These are phyloP conservation scores for Colletotrichum orbiculare DNA, from an alignment of 2,329 filamentous ascomycete species.

Conservation along the genomic window DNA sequence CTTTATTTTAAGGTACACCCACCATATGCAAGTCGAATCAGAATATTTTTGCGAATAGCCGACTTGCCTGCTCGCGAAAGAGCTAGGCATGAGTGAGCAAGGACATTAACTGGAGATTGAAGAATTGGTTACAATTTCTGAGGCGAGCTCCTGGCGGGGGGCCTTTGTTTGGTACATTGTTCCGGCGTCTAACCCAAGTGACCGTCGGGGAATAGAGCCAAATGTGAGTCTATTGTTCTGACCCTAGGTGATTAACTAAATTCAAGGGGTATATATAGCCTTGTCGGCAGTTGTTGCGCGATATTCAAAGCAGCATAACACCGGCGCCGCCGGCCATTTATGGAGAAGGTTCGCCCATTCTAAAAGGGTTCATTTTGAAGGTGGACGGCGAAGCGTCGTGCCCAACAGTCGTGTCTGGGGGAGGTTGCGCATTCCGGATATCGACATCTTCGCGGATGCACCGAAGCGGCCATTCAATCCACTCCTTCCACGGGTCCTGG, in stretches of 20 bases:
- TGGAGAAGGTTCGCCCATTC: conserved; percentile 11
- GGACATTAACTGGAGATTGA: too few species aligned
- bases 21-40: neutral
- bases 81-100: too few species aligned
- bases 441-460: conserved; percentile 30
- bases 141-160: too few species aligned
- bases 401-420: neutral
- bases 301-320: too few species aligned
- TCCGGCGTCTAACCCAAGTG: too few species aligned
- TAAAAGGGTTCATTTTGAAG: conserved; percentile 20
- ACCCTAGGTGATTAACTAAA: too few species aligned
- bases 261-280: too few species aligned
- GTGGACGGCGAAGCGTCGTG: conserved; percentile 1
- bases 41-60: neutral
- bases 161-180: too few species aligned
- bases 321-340: neutral
- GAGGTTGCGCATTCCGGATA: conserved; percentile 15
- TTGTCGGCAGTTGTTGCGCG: neutral
- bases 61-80: too few species aligned
- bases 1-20: neutral
- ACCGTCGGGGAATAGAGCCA: too few species aligned
- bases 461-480: conserved; percentile 32
- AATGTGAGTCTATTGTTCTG: too few species aligned
- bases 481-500: conserved; percentile 33
- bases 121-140: too few species aligned